These are phyloP conservation scores for Orbilia brochopaga DNA, from an alignment of 2,329 filamentous ascomycete genomes.

Conservation along the genomic window DNA sequence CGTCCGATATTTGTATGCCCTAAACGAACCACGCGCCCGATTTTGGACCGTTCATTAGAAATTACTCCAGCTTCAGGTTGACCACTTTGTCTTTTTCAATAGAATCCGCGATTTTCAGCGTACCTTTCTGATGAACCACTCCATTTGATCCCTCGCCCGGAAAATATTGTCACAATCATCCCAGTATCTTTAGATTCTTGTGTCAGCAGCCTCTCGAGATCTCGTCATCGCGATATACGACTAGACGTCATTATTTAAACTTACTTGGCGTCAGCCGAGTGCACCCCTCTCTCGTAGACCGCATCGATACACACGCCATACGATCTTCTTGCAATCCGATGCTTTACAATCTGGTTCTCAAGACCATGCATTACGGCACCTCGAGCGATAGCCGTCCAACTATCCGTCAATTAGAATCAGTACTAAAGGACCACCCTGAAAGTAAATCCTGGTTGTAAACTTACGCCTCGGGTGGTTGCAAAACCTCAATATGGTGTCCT, in stretches of 20 bases:
- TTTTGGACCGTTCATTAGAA: not conserved
- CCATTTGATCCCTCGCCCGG: conserved; percentile 18
- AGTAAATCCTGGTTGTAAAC: not conserved
- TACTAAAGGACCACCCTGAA: no score
- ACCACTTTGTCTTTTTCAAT: no score
- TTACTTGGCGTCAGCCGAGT: conserved; percentile 10
- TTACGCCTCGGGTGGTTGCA: conserved; percentile 24
- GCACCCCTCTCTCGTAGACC: conserved; percentile 1
- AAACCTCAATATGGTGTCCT: conserved; percentile 1
- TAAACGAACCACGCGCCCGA: no score
- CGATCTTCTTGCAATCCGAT: conserved; percentile 4
- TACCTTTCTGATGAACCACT: conserved; percentile 21
- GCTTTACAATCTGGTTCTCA: conserved; percentile 13
- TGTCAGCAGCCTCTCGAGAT: no score
- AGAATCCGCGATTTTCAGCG: not conserved
- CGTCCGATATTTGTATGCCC: conserved; percentile 14
- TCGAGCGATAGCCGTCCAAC: conserved; percentile 26
- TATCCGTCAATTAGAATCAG: not conserved
- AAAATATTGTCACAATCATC: conserved; percentile 21
- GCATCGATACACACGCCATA: conserved; percentile 20
- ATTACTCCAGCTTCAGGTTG: not conserved
- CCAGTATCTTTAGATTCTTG: not conserved
- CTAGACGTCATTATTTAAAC: not conserved
- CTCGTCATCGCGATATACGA: not conserved
- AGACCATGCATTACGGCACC: conserved; percentile 26